Evolutionary conservation across 2,329 filamentous ascomycete genomes (phyloP).

Genomic region (Ophiostoma triangulosporum): DNA sequence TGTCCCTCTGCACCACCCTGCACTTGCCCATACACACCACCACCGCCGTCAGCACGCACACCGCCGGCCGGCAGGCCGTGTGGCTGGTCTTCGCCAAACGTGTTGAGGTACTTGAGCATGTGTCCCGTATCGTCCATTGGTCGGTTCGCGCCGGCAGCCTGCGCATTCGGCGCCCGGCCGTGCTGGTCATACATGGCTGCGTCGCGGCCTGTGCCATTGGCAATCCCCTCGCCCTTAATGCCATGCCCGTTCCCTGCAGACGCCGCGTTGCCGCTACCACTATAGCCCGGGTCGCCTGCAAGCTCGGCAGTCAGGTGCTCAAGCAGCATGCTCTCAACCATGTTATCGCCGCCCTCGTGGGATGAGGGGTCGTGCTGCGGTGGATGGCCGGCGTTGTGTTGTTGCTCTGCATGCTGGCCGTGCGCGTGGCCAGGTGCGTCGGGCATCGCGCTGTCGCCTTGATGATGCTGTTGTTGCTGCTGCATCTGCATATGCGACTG

Average conservation of each 20-base stretch:
- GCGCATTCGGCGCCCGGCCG: too few relatives aligned
- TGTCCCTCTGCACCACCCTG: not conserved
- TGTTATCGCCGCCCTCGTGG: not conserved
- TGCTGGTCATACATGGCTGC: not conserved
- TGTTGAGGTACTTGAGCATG: not conserved
- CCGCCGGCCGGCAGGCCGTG: not conserved
- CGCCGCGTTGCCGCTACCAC: not conserved
- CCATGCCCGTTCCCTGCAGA: not conserved
- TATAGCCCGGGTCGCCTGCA: not conserved
- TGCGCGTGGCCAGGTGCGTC: not conserved
- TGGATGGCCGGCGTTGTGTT: not conserved
- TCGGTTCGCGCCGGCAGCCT: not conserved
- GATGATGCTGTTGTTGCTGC: not conserved
- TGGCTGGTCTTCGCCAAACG: not conserved
- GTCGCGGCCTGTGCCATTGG: not conserved
- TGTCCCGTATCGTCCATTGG: not conserved
- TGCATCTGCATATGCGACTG: not conserved
- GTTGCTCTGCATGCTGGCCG: not conserved
- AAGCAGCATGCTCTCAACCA: not conserved
- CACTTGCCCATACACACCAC: not conserved
- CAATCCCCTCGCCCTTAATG: not conserved
- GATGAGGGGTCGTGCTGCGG: not conserved
- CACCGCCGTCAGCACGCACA: not conserved
- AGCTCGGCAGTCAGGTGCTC: constrained; percentile 1
- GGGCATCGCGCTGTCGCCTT: not conserved